phyloP scores from a whole-genome alignment of 2,329 filamentous ascomycete species.

The Diaporthe eres region DNA sequence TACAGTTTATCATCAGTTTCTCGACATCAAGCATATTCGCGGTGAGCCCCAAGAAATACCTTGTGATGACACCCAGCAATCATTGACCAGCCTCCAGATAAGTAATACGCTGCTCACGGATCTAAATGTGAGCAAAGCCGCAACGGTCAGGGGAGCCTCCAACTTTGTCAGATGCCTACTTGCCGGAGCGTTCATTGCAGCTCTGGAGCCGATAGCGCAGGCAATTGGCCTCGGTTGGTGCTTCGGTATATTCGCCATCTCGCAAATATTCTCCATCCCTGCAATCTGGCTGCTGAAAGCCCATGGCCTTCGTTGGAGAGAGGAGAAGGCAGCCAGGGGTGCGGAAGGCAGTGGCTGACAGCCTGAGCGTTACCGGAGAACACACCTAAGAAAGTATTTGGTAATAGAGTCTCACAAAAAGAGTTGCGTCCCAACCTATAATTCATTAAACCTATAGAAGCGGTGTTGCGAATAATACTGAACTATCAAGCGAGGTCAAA shows the following conservation, averaged over 20 bases:
- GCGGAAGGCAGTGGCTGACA: not conserved
- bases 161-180: conserved; percentile 9
- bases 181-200: conserved; percentile 12
- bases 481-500: too few relatives aligned
- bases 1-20: conserved; percentile 13
- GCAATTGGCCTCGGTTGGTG: conserved; percentile 3
- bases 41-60: not conserved
- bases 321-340: not conserved
- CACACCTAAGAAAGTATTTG: not conserved
- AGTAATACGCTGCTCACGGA: conserved; percentile 14
- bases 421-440: too few relatives aligned
- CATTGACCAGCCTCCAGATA: not conserved
- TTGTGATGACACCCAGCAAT: not conserved
- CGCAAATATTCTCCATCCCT: not conserved
- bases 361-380: too few relatives aligned
- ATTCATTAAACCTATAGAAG: too few relatives aligned
- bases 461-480: too few relatives aligned
- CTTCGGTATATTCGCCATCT: not conserved
- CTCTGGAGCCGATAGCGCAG: not conserved
- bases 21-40: conserved; percentile 4
- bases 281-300: conserved; percentile 8
- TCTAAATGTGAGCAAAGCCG: not conserved
- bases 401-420: too few relatives aligned
- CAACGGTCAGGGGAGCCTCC: not conserved
- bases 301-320: conserved; percentile 3